phyloP scores from a whole-genome alignment of 345 rosid genomes.

The Hibiscus syriacus region DNA sequence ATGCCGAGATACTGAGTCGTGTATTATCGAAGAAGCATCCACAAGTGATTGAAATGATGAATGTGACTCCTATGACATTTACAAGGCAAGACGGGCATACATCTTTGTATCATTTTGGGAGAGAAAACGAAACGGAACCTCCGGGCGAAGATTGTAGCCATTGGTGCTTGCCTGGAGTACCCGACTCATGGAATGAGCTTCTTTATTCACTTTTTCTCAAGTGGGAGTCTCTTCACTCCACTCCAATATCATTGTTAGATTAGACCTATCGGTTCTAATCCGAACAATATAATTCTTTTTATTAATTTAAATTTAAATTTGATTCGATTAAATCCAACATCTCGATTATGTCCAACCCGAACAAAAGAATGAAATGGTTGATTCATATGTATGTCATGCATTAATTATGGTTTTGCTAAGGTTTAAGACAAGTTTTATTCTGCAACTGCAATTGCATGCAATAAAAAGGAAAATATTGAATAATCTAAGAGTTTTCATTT shows the following conservation, averaged over 20 bases:
- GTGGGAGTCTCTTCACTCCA: slow-evolving; percentile 12
- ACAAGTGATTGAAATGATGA: slow-evolving; percentile 26
- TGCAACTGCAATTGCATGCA: too few relatives aligned
- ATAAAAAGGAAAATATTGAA: too few relatives aligned
- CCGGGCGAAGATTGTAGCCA: slow-evolving; percentile 68
- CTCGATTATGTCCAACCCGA: too few relatives aligned
- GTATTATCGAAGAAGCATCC: slow-evolving; percentile 22
- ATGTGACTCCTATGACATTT: slow-evolving; percentile 42
- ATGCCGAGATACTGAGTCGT: slow-evolving; percentile 16
- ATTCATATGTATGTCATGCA: too few relatives aligned
- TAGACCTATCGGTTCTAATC: neutral
- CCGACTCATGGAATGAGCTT: slow-evolving; percentile 65
- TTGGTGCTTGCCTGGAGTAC: slow-evolving; percentile 74
- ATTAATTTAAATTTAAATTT: too few relatives aligned
- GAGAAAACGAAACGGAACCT: slow-evolving; percentile 31
- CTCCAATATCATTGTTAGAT: slow-evolving; percentile 12
- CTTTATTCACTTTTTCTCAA: slow-evolving; percentile 43
- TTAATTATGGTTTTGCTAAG: too few relatives aligned
- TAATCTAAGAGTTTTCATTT: too few relatives aligned
- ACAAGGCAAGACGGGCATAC: slow-evolving; percentile 53
- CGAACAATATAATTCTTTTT: too few relatives aligned
- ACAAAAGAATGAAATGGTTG: too few relatives aligned
- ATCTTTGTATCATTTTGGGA: slow-evolving; percentile 39
- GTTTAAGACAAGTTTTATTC: too few relatives aligned
- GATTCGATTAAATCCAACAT: too few relatives aligned